Conservation (phyloP, 2,329 filamentous ascomycete genomes). For the Colletotrichum sp. region DNA sequence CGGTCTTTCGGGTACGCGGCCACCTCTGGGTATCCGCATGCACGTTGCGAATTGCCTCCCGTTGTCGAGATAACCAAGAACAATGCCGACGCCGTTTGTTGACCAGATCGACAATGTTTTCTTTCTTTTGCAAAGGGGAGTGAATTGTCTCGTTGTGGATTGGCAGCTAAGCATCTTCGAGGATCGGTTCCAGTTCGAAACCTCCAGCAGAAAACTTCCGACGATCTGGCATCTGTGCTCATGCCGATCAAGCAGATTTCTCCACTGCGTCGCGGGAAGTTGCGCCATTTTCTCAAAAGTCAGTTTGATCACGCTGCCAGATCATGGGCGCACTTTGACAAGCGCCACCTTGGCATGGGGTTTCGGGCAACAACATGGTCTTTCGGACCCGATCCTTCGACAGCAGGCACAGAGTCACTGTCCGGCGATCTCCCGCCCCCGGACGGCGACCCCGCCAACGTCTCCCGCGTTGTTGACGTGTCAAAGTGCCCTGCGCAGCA, state of each 20-base stretch:
- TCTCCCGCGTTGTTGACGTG: not conserved
- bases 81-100: not conserved
- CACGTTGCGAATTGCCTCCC: not conserved
- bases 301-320: constrained; percentile 3
- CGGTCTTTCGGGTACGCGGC: not conserved
- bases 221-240: constrained; percentile 6
- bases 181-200: not conserved
- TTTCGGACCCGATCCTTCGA: constrained; percentile 1
- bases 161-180: not conserved
- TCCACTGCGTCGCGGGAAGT: not conserved
- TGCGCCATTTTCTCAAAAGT: not conserved
- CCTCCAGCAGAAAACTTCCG: not conserved
- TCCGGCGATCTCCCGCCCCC: not conserved
- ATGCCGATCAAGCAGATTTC: not conserved
- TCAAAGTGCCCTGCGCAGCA: not conserved
- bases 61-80: not conserved
- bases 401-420: not conserved
- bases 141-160: not conserved
- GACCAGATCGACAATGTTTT: not conserved
- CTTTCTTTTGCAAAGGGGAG: not conserved
- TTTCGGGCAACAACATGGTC: not conserved
- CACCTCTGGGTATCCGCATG: not conserved
- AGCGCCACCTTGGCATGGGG: not conserved
- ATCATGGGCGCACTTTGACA: constrained; percentile 11
- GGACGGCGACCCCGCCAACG: not conserved